Conservation (phyloP, 768 basidiomycete species). For the Xerocomellus intermedius region DNA sequence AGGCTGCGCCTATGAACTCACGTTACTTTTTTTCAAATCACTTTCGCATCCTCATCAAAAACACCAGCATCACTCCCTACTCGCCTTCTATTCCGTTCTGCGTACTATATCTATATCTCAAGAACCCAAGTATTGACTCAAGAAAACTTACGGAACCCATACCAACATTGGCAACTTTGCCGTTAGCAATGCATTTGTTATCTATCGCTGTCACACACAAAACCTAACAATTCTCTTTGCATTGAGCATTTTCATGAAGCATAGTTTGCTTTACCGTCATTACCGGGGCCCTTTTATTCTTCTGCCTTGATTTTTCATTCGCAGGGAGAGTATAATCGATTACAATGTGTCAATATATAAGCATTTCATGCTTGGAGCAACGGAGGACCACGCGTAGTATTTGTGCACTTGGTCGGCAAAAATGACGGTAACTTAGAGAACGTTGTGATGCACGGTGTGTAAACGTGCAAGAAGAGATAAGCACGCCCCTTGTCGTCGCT, state of each 20-base stretch:
- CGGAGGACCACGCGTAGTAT: neutral
- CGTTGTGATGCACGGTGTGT: slow-evolving; percentile 12
- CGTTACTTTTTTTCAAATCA: slow-evolving; percentile 11
- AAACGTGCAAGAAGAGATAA: slow-evolving; percentile 12
- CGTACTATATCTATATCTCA: slow-evolving; percentile 40
- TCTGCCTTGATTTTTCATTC: slow-evolving; percentile 4
- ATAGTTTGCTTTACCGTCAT: slow-evolving; percentile 20
- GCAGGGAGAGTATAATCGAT: slow-evolving; percentile 18
- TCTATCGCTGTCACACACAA: slow-evolving; percentile 30
- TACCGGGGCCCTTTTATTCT: slow-evolving; percentile 12
- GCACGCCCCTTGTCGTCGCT: neutral
- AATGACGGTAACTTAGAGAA: neutral
- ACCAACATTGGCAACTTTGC: slow-evolving; percentile 29
- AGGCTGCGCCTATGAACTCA: slow-evolving; percentile 25
- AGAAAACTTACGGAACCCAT: slow-evolving; percentile 36
- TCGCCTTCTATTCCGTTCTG: slow-evolving; percentile 30
- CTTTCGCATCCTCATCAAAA: slow-evolving; percentile 29
- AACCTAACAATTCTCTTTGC: slow-evolving; percentile 21
- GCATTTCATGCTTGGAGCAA: neutral
- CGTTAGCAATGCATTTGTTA: slow-evolving; percentile 34
- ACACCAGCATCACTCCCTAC: slow-evolving; percentile 22
- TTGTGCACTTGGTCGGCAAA: neutral
- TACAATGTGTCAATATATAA: slow-evolving; percentile 14
- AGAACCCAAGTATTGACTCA: slow-evolving; percentile 27
- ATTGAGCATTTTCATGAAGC: slow-evolving; percentile 29